Percentiles rank a stretch among this genome's conserved stretches.
phyloP scores from a whole-genome alignment of 768 basidiomycete genomes.

The Amanita pallidorosea region DNA sequence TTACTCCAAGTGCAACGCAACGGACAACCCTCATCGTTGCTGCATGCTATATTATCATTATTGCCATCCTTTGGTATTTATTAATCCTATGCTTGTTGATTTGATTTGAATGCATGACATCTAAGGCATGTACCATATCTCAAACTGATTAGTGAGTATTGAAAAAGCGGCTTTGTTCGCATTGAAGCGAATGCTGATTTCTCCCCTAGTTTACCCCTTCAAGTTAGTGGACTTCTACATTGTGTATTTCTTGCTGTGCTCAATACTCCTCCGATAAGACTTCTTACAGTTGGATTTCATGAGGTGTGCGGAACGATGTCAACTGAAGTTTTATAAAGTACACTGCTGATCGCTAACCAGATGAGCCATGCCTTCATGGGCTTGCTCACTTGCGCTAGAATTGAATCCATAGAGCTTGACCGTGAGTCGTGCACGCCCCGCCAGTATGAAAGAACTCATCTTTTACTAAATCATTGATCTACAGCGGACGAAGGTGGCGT shows the following conservation, averaged over 20 bases:
- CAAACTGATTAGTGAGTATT: constrained; percentile 57
- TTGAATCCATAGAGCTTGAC: constrained; percentile 79
- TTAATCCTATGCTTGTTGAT: neutral
- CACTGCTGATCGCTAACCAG: constrained; percentile 21
- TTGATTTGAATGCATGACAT: neutral
- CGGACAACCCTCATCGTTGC: constrained; percentile 72
- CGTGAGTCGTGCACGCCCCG: constrained; percentile 36
- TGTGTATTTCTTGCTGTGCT: neutral
- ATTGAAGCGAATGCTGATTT: constrained; percentile 9
- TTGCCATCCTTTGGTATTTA: constrained; percentile 71
- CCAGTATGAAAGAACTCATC: constrained; percentile 5
- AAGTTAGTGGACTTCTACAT: constrained; percentile 47
- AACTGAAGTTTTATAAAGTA: neutral
- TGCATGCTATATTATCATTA: constrained; percentile 59
- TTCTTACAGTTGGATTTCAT: constrained; percentile 84
- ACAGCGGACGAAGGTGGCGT: constrained; percentile 82
- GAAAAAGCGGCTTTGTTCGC: neutral
- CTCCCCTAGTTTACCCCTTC: constrained; percentile 70
- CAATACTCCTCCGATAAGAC: constrained; percentile 22
- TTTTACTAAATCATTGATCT: constrained; percentile 1
- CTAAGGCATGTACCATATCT: constrained; percentile 70
- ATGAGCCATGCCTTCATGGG: constrained; percentile 83
- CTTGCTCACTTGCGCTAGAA: constrained; percentile 74
- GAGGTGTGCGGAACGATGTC: constrained; percentile 36
- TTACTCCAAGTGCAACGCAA: constrained; percentile 68